Conservation (phyloP, 306 rosid species). For the barrel medic (Medicago truncatula) region MtrunA17r5.0-ANR NC_053042.1:35027501-35028000, state of each 20-base stretch:
- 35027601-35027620: slow-evolving; percentile 93
- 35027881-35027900: slow-evolving; percentile 29
- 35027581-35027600: slow-evolving; percentile 70
- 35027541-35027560: slow-evolving; percentile 69
- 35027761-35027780: slow-evolving; percentile 48
- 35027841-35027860: slow-evolving; percentile 30
- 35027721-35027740: slow-evolving; percentile 39
- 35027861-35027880: slow-evolving; percentile 19
- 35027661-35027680: slow-evolving; percentile 52
- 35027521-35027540: slow-evolving; percentile 77
- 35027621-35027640: slow-evolving; percentile 54
- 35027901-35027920: slow-evolving; percentile 28
- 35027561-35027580: slow-evolving; percentile 65
- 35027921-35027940: slow-evolving; percentile 35
- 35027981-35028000: slow-evolving; percentile 28
- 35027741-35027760: slow-evolving; percentile 34
- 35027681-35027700: slow-evolving; percentile 58
- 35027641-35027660: slow-evolving; percentile 53
- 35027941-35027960: slow-evolving; percentile 26
- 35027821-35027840: slow-evolving; percentile 33
- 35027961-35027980: slow-evolving; percentile 38
- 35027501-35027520: slow-evolving; percentile 84
- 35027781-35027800: slow-evolving; percentile 41
- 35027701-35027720: slow-evolving; percentile 42
- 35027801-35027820: slow-evolving; percentile 19